These are phyloP conservation scores for Fomitopsis palustris DNA, from an alignment of 1,284 basidiomycete genomes.

Conservation along the genomic window DNA sequence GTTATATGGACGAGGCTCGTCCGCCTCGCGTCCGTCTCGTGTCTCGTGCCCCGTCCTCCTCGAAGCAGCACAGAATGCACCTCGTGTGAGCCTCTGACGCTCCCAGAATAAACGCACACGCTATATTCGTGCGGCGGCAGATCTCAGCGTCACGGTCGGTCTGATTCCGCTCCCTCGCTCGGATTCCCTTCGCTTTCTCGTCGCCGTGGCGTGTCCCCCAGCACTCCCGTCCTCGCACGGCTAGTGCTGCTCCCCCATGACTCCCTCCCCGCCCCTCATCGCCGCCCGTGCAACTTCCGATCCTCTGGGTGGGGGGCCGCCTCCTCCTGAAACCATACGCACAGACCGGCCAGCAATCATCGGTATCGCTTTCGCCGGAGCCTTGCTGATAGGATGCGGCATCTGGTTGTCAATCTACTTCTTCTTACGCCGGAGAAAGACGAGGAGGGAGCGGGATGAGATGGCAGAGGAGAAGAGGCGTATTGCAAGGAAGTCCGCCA, in stretches of 20 bases:
- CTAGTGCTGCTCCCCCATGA: constrained; percentile 1
- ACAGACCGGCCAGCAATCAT: constrained; percentile 25
- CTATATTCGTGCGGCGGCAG: not conserved
- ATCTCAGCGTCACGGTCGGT: not conserved
- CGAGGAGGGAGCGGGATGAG: constrained; percentile 31
- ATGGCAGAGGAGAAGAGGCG: constrained; percentile 13
- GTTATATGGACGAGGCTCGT: not conserved
- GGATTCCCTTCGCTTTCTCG: not conserved
- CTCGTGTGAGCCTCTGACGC: not conserved
- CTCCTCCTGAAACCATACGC: not conserved
- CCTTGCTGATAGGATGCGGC: constrained; percentile 32
- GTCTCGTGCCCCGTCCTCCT: not conserved
- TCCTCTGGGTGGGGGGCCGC: not conserved
- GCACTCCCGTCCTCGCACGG: not conserved
- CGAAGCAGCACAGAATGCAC: not conserved
- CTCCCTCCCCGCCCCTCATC: not conserved
- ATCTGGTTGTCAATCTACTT: constrained; percentile 39
- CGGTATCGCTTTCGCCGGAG: constrained; percentile 45
- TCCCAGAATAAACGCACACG: not conserved
- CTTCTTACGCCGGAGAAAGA: constrained; percentile 34
- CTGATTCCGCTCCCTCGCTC: not conserved
- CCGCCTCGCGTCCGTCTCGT: not conserved
- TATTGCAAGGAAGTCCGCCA: not conserved
- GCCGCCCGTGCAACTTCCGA: not conserved
- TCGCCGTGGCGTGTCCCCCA: not conserved